Base-by-base conservation (phyloP, 2,329 filamentous ascomycete genomes). In the Boeremia exigua region DNA sequence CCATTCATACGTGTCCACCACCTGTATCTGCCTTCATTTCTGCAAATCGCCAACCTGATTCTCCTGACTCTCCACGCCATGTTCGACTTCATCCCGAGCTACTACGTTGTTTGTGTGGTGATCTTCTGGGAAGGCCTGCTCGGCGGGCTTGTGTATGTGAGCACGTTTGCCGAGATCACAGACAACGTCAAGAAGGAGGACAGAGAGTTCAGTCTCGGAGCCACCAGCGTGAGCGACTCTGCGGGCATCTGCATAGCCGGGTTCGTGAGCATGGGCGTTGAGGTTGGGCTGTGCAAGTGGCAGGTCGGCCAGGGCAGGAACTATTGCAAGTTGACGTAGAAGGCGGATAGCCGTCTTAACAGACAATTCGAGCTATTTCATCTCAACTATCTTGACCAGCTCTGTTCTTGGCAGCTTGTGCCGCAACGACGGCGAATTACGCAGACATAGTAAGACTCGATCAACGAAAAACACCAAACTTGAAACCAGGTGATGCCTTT, bases 111-210 rank as follows among this genome's bases (percentile, higher is more conserved):
- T 1, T 97, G 96, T 68, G 56, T 85, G 19, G 80, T 98, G 57
- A 82, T 97, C 17, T 95, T 98, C 70, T 98, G 94, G 94, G 95
- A 98, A 74, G 95, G 95, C 0, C 75, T 98, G 11, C 80, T 99
- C 0, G 95, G 95, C 0, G 95, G 95, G 0, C 82, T 92, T 3
- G 95, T 98, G 0, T 99, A 99, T 68, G 93, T 98, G 56, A 71
- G 68, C 68, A 96, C 93, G 0, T 99, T 98, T 75, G 92, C 93
- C 0, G 91, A 96, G 72, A 97, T 99, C 59, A 89, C 92, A 73
- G 92, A 97, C 67, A 87, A 88, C 6, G 87, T 97, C 1, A 86
- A 87, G 0, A 79, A 83, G 4, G 84, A 87, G 29, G 92, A 97
- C 48, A 84, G 94, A 6, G 95, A 99, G 77, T 98, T 98, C 70